phyloP scores from a whole-genome alignment of 140 eudicot species.

The Eryngium alpinum region DNA sequence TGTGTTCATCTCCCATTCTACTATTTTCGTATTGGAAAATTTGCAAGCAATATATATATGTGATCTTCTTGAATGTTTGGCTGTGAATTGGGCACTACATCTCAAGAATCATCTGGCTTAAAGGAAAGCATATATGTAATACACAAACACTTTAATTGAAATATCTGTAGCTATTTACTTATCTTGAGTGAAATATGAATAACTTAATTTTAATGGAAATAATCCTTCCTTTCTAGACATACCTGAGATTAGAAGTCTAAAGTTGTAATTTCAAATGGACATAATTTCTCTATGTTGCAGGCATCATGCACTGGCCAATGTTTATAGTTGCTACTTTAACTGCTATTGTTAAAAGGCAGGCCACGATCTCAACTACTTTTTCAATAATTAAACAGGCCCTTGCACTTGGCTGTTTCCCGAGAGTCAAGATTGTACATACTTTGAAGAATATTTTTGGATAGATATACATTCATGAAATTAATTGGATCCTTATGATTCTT shows the following conservation, averaged over 20 bases:
- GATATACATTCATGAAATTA: conserved; percentile 66
- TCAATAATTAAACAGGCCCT: conserved; percentile 73
- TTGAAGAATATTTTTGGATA: conserved; percentile 58
- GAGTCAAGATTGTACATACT: conserved; percentile 75
- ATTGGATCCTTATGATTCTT: conserved; percentile 67
- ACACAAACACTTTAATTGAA: background rate
- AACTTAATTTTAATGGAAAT: too few relatives aligned
- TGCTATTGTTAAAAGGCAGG: conserved; percentile 71
- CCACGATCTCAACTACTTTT: conserved; percentile 71
- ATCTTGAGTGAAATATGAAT: background rate
- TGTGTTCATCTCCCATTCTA: background rate
- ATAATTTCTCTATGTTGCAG: conserved; percentile 1
- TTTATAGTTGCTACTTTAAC: conserved; percentile 49
- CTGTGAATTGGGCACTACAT: background rate
- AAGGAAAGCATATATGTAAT: background rate
- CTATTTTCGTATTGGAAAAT: background rate
- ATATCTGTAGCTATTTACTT: background rate
- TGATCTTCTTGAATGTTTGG: background rate
- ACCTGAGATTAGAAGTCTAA: background rate
- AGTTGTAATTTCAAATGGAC: conserved; percentile 3
- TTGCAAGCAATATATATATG: background rate
- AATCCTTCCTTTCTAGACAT: background rate
- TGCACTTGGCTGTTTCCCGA: conserved; percentile 69
- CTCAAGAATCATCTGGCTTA: background rate
- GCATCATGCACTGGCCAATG: conserved; percentile 44